phyloP scores from a whole-genome alignment of 495 filamentous ascomycete genomes.

The Penicillium pulvis region DNA sequence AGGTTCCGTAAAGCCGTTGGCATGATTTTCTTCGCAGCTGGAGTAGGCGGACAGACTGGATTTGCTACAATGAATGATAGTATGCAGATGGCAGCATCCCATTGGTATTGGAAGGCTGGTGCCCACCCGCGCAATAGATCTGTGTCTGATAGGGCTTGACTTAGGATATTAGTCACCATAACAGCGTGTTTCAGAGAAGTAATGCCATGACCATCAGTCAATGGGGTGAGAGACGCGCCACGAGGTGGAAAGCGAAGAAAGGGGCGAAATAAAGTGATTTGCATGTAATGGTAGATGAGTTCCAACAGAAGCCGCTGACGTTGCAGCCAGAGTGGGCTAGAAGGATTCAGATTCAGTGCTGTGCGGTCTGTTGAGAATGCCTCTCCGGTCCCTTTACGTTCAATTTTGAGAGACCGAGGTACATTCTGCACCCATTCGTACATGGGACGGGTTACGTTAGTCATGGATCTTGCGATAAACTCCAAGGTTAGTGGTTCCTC shows the following conservation, averaged over 20 bases:
- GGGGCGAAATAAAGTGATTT: constrained; percentile 27
- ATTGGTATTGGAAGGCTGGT: constrained; percentile 51
- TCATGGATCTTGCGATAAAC: too few species aligned
- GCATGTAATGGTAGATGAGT: constrained; percentile 31
- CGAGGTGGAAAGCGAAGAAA: constrained; percentile 27
- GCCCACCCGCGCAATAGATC: constrained; percentile 47
- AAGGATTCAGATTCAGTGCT: too few species aligned
- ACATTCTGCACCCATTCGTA: too few species aligned
- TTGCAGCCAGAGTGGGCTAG: too few species aligned
- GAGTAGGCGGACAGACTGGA: constrained; percentile 34
- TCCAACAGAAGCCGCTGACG: constrained; percentile 17
- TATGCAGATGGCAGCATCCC: constrained; percentile 51
- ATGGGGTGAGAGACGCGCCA: constrained; percentile 14
- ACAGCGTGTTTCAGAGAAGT: constrained; percentile 48
- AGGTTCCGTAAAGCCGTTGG: constrained; percentile 15
- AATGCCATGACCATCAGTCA: constrained; percentile 35
- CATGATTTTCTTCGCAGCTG: constrained; percentile 35
- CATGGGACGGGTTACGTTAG: too few species aligned
- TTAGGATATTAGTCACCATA: constrained; percentile 46
- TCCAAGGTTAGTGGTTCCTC: too few species aligned
- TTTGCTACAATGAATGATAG: constrained; percentile 51
- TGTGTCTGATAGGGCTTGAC: constrained; percentile 49
- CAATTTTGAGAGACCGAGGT: too few species aligned
- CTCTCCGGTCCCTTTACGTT: neutral
- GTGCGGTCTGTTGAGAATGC: too few species aligned